Base-by-base conservation (phyloP, 306 rosid genomes). In the Prunus salicina region DNA sequence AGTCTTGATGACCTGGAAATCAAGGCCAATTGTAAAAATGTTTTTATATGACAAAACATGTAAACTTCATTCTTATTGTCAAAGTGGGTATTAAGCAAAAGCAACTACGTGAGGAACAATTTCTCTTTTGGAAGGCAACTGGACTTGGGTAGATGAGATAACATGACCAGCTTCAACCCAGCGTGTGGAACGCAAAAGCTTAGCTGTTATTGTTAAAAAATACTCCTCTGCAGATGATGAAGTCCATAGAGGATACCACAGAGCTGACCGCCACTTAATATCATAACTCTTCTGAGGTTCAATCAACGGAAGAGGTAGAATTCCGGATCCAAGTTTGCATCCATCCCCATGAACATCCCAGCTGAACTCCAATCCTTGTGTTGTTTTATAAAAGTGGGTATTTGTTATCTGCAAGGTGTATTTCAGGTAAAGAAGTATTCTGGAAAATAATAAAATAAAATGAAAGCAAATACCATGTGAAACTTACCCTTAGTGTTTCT, bases 111-210 rank as follows among this genome's bases (percentile, higher is more conserved):
- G 92, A 71, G 92, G 78, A 77, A 65, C 52, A 38, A 67, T 46
- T 64, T 83, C 82, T 83, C 91, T 85, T 82, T 63, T 85, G 69
- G 79, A 49, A 67, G 98, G 98, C 76, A 95, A 79, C 86, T 89
- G 89, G 72, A 92, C 72, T 90, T 95, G 98, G 62, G 97, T 74
- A 22, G 91, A 90, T 61, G 97, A 89, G 83, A 89, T 45, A 32
- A 83, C 76, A 76, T 95, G 98, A 75, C 97, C 97, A 63, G 96
- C 95, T 78, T 87, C 89, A 73, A 84, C 97, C 97, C 97, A 92
- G 70, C 82, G 82, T 2, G 91, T 89, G 18, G 97, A 76, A 68
- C 58, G 63, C 89, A 87, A 83, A 75, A 92, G 96, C 86, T 90
- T 92, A 49, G 84, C 86, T 14, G 83, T 82, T 63, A 92, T 82